phyloP scores from a whole-genome alignment of 129 eudicot genomes.

The Cynara cardunculus region DNA sequence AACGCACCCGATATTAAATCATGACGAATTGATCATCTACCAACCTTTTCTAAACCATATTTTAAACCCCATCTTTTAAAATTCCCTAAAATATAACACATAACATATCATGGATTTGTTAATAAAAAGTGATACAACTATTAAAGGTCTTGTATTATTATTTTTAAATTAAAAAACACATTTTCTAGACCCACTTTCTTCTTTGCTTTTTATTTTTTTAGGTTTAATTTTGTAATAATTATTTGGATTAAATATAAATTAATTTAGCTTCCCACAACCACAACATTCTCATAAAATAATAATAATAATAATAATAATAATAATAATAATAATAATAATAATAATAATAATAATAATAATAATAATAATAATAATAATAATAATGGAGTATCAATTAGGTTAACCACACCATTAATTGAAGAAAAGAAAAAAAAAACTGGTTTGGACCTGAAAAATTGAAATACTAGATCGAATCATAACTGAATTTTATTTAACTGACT shows the following conservation, averaged over 20 bases:
- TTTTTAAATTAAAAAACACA: background rate
- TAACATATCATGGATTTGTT: background rate
- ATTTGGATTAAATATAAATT: background rate
- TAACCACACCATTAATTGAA: background rate
- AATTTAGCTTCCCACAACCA: conserved; percentile 6
- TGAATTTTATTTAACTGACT: background rate
- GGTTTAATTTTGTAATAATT: background rate
- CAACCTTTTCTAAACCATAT: background rate
- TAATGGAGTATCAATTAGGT: conserved; percentile 11
- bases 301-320: background rate
- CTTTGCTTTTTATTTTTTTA: background rate
- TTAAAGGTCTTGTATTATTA: background rate
- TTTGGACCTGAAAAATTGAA: background rate
- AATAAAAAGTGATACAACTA: background rate
- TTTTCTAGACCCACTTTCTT: background rate
- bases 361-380: background rate
- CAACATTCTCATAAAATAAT: conserved; percentile 5
- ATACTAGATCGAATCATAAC: background rate
- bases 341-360: background rate
- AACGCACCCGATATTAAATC: too few species aligned
- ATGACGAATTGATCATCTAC: background rate
- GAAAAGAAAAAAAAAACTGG: background rate
- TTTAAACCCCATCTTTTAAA: background rate
- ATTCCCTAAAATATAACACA: background rate
- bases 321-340: background rate